phyloP scores from a whole-genome alignment of 441 rosid species.

The Cnidoscolus chayamansa region DNA sequence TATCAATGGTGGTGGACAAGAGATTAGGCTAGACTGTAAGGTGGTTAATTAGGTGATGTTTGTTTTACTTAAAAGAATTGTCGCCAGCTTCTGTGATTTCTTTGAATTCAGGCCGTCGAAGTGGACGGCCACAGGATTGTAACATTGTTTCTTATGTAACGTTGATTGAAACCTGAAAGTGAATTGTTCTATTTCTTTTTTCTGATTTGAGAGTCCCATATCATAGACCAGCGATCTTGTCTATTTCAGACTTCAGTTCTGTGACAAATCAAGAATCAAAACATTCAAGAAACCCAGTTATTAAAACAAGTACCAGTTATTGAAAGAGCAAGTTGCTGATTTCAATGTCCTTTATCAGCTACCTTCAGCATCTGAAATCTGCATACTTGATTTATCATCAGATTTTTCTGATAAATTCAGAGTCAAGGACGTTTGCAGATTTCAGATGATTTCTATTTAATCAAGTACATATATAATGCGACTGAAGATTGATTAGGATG shows the following conservation, averaged over 20 bases:
- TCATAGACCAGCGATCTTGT: background rate
- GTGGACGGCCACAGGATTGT: background rate
- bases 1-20: slow-evolving; percentile 31
- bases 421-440: too few relatives aligned
- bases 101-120: background rate
- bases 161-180: background rate
- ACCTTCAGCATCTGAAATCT: background rate
- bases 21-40: slow-evolving; percentile 40
- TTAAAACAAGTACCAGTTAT: background rate
- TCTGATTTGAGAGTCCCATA: too few relatives aligned
- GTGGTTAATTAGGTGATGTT: slow-evolving; percentile 12
- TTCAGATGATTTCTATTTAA: too few relatives aligned
- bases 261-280: slow-evolving; percentile 28
- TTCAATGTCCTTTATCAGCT: too few relatives aligned
- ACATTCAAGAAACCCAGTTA: slow-evolving; percentile 15
- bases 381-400: background rate
- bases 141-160: background rate
- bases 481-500: too few relatives aligned
- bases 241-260: background rate
- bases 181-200: background rate
- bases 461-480: too few relatives aligned
- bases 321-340: too few relatives aligned
- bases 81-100: background rate
- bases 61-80: background rate
- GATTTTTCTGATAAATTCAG: background rate